phyloP scores from a whole-genome alignment of 768 basidiomycete genomes.

The Russula sp. region DNA sequence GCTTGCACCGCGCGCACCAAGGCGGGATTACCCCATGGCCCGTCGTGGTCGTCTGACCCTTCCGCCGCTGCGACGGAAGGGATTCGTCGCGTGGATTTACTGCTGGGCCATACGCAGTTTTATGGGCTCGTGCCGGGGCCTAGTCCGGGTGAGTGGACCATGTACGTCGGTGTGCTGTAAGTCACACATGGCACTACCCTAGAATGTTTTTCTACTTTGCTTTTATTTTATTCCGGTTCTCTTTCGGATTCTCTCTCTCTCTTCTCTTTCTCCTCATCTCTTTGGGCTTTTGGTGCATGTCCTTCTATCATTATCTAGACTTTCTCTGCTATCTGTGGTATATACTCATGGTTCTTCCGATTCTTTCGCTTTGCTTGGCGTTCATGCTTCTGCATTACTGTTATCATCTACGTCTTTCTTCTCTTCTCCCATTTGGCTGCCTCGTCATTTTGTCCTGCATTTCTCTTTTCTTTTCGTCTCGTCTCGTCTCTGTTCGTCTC shows the following conservation, averaged over 20 bases:
- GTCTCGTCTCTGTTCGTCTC: neutral
- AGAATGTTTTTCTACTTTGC: neutral
- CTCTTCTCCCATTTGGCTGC: neutral
- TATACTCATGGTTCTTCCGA: neutral
- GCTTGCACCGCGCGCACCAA: conserved; percentile 30
- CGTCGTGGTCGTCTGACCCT: neutral
- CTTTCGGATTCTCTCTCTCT: neutral
- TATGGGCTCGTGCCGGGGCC: conserved; percentile 22
- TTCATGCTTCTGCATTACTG: neutral
- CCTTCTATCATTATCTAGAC: neutral
- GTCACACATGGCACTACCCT: neutral
- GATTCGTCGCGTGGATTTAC: conserved; percentile 22
- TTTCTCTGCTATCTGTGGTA: neutral
- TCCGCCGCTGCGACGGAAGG: conserved; percentile 5
- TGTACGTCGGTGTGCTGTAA: conserved; percentile 26
- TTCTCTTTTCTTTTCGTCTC: neutral
- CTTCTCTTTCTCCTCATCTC: neutral
- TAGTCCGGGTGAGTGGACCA: conserved; percentile 25
- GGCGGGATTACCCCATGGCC: conserved; percentile 2
- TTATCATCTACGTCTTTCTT: neutral
- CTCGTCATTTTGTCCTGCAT: neutral
- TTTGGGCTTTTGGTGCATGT: neutral
- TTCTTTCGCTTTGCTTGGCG: neutral
- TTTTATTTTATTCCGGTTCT: neutral
- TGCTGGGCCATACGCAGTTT: conserved; percentile 23